These are phyloP conservation scores for Diaporthe longicolla DNA, from an alignment of 2,329 filamentous ascomycete species.

Conservation along the genomic window DNA sequence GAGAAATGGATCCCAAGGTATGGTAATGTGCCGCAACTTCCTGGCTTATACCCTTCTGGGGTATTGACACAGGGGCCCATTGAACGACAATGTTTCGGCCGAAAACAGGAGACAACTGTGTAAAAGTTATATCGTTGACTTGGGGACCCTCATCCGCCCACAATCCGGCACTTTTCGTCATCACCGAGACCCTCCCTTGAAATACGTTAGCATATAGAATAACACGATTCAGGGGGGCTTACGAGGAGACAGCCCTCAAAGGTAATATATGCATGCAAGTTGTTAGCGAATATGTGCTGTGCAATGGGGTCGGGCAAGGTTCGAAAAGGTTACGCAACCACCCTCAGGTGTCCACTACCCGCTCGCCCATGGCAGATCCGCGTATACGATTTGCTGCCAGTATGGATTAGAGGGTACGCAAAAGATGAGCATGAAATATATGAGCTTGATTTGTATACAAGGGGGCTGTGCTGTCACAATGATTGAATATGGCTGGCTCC, in stretches of 20 bases:
- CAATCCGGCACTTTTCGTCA: conserved; percentile 2
- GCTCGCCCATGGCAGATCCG: neutral
- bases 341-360: neutral
- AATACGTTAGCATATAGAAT: no score
- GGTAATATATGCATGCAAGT: neutral
- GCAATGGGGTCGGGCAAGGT: neutral
- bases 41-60: neutral
- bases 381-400: no score
- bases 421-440: neutral
- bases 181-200: neutral
- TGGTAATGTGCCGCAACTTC: neutral
- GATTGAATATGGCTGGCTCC: neutral
- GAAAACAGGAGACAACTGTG: neutral
- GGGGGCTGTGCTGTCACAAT: neutral
- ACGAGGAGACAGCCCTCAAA: neutral
- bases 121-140: no score
- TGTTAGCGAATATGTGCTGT: no score
- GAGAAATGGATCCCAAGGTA: neutral
- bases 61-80: neutral
- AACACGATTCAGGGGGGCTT: neutral
- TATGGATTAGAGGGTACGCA: no score
- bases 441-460: neutral
- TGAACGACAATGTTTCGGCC: neutral
- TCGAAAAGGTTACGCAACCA: neutral
- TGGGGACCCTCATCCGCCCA: neutral